phyloP scores from a whole-genome alignment of 306 rosid genomes.

The Vachellia pachyceras region DNA sequence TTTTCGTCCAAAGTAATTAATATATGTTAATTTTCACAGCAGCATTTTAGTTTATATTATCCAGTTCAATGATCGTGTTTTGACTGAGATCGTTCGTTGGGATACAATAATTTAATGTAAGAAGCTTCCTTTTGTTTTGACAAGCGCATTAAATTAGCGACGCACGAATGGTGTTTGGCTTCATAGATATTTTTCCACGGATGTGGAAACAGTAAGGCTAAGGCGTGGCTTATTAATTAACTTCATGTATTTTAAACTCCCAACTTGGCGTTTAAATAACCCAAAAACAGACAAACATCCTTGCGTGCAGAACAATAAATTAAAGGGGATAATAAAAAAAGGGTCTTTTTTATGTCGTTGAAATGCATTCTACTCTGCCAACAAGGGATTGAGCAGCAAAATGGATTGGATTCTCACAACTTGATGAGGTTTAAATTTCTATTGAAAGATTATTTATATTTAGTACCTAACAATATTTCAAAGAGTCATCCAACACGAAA shows the following conservation, averaged over 20 bases:
- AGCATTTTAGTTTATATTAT: conserved; percentile 13
- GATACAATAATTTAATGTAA: conserved; percentile 32
- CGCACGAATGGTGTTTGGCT: conserved; percentile 53
- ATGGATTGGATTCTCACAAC: no score
- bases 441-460: no score
- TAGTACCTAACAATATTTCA: no score
- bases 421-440: no score
- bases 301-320: conserved; percentile 20
- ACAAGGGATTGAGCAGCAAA: no score
- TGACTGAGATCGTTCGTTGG: conserved; percentile 34
- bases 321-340: neutral
- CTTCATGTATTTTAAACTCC: conserved; percentile 25
- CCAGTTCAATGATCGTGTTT: conserved; percentile 20
- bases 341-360: conserved; percentile 14
- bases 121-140: conserved; percentile 58
- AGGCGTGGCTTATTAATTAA: conserved; percentile 20
- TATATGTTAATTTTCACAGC: neutral
- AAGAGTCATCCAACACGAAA: no score
- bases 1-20: conserved; percentile 15
- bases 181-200: conserved; percentile 39
- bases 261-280: conserved; percentile 25
- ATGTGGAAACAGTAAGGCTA: conserved; percentile 53
- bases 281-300: conserved; percentile 36
- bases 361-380: neutral
- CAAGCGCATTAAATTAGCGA: conserved; percentile 46